phyloP scores from a whole-genome alignment of 2,329 filamentous ascomycete genomes.

The Achaetomium macrosporum region DNA sequence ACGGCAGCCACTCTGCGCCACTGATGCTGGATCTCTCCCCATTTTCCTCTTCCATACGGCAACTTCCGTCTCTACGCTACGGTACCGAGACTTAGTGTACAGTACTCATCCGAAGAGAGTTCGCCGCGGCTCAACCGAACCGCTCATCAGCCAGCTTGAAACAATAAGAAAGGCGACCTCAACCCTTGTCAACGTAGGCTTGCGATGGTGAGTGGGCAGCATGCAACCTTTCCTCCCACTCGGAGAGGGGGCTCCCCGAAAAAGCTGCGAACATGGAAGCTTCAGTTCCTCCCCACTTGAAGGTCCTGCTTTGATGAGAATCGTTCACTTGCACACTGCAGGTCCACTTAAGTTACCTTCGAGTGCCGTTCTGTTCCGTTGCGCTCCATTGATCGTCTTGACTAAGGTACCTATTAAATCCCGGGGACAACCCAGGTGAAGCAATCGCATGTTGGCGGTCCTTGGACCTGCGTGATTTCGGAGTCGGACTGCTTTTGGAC shows the following conservation, averaged over 20 bases:
- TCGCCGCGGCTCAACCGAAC: not conserved
- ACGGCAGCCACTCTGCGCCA: too few relatives aligned
- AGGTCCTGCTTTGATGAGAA: slow-evolving; percentile 8
- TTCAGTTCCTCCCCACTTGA: not conserved
- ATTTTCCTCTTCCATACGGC: too few relatives aligned
- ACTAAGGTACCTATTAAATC: not conserved
- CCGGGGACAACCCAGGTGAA: slow-evolving; percentile 3
- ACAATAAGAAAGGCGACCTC: not conserved
- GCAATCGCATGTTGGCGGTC: too few relatives aligned
- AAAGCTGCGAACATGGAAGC: not conserved
- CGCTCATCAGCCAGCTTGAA: not conserved
- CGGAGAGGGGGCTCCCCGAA: slow-evolving; percentile 6
- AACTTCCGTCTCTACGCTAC: too few relatives aligned
- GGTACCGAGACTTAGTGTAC: too few relatives aligned
- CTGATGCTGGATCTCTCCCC: too few relatives aligned
- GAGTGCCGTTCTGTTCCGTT: not conserved
- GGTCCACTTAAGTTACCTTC: not conserved
- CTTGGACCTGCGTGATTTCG: too few relatives aligned
- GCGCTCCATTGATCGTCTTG: not conserved
- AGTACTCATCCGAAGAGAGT: not conserved
- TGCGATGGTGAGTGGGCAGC: not conserved
- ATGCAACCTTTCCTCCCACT: not conserved
- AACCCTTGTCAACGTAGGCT: not conserved
- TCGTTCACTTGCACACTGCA: not conserved
- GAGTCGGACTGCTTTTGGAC: too few relatives aligned